Percentiles rank a stretch among this genome's conserved stretches.
These are phyloP conservation scores for Tritrichomonas foetus DNA, from an alignment of 208 protist species.

Conservation along the genomic window DNA sequence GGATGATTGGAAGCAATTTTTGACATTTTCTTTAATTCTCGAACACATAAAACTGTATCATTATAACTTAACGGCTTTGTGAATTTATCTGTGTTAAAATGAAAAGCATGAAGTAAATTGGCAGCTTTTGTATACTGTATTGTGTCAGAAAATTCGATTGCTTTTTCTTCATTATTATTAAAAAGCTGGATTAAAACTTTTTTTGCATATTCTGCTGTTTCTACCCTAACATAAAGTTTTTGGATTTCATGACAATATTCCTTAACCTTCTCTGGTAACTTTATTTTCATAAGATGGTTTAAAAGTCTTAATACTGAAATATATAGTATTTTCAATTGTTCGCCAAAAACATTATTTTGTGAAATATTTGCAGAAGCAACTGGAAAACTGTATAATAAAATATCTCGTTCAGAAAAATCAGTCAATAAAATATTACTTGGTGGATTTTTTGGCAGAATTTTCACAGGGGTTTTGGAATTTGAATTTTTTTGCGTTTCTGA, in stretches of 20 bases:
- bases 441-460: background rate
- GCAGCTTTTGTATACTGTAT: background rate
- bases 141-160: background rate
- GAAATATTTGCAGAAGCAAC: background rate
- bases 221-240: background rate
- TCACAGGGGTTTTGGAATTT: too few species aligned
- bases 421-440: background rate
- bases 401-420: background rate
- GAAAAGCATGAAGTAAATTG: background rate
- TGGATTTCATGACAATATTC: background rate
- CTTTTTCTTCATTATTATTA: background rate
- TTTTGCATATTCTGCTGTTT: background rate
- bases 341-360: background rate
- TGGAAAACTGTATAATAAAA: constrained; percentile 1
- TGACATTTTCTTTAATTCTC: background rate
- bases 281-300: background rate
- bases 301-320: background rate
- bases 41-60: background rate
- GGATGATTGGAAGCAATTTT: background rate
- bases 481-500: background rate
- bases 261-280: background rate
- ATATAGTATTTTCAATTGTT: background rate
- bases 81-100: background rate
- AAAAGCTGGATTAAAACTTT: background rate
- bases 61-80: background rate